Base-by-base conservation (phyloP, 1,284 basidiomycete genomes). In the Cutaneotrichosporon daszewskae region DNA sequence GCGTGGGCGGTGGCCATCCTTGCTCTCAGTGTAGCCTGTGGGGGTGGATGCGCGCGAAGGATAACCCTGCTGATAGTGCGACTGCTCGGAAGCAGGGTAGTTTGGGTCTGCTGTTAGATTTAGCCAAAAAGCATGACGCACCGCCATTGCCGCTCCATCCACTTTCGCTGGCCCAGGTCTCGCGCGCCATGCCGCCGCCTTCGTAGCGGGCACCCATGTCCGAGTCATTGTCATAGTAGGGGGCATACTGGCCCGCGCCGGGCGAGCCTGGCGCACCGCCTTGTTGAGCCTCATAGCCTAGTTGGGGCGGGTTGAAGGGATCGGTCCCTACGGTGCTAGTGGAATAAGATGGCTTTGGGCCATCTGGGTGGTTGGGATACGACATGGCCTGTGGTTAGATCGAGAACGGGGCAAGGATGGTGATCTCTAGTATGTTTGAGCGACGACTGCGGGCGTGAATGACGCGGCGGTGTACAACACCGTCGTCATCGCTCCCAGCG, bases 191-290 rank as follows among this genome's bases (percentile, higher is more conserved):
- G 28, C 69, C 69, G 39, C 69, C 69, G n/a, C 66, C 66, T 26
- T 67, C 64, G 35, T 63, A 68, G 13, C 69, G 72, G 58, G 83
- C 82, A 51, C 77, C 74, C 66, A 78, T 72, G 55, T 85, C 85
- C 27, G 82, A 82, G 53, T 87, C 84, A 60, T 79, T 81, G 75
- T 87, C 85, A 59, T 84, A 80, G 65, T 83, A 84, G 61, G 68
- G 45, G 74, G 58, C 57, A 42, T 65, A 64, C 59, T 35, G 43
- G 53, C 40, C 55, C 47, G 14, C 49, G 45, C 27, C 63, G 48
- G 38, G 57, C 51, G 35, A 12, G 16, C 36, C 40, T 5, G 46
- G 47, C 4, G 32, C 26, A 27, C 32, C 40, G 16, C 25, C 37
- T 5, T 43, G 53, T n/a, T 43, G 39, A 11, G 49, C 48, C 24